Evolutionary conservation across 108 stramenopile species (phyloP), one percentile per base, ranked within the genome.

Genomic region (Pseudonitzschia multiseries): DNA sequence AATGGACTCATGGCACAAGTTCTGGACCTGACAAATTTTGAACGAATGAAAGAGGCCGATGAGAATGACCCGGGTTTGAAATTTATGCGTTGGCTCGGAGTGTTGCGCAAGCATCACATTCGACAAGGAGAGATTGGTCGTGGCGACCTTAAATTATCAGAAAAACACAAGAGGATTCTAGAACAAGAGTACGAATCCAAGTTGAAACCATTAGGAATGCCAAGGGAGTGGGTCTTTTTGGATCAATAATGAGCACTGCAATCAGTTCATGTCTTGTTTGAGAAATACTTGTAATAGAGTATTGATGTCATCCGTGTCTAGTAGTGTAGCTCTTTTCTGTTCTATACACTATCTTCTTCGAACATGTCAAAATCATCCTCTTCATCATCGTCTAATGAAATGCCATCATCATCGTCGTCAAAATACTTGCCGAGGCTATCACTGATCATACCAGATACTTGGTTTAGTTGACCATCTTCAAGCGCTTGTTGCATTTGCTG

Each of bases 401-500:
- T 51, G 9, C 79, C 83, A 46, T 80, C 84, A 0, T 83, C 85
- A 8, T 74, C 71, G 28, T 68, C 76, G 29, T 79, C 72, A 15
- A 44, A 59, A 59, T 75, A 56, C 24, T 69, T 13, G 8, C 17
- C 57, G 17, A 51, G 21, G 40, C 62, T 48, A 18, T 75, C 73
- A 14, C 86, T 86, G 28, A 94, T 77, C 88, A 92, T 89, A 53
- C 88, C 87, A 14, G 84, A 80, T 59, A 93, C 92, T n/a, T 83
- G 75, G 46, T 93, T 89, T 24, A 95, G 78, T 68, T 95, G 94
- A 44, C 94, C 92, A 32, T 86, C 81, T 65, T 95, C 91, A 12
- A 95, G 80, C 4, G 94, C 94, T 72, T 86, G 83, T 71, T 96
- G 90, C 95, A 96, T 96, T 81, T 96, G 90, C 69, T 92, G 84